Evolutionary conservation across 768 basidiomycete genomes (phyloP), one percentile per base, ranked within the genome.

Genomic region (Naganishia onofrii): DNA sequence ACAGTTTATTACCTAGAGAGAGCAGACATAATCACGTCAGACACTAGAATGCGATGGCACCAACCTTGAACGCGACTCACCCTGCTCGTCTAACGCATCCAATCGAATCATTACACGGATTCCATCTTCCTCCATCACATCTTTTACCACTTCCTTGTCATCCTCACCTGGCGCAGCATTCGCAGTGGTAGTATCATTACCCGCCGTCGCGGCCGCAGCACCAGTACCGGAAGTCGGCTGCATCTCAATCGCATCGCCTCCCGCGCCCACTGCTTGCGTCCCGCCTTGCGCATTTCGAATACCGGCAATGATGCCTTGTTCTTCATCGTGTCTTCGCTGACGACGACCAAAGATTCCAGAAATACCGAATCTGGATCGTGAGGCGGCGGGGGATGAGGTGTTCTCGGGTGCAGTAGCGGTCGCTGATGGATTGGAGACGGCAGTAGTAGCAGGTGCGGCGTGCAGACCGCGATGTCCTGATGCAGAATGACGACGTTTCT

Each of bases 31-130:
- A 19, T 65, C n/a, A 42, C 60, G 29, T 55, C 38, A 36, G 26
- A 34, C 15, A 15, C 42, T 2, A 15, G 7, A 42, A 42, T 2
- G 15, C 13, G 15, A 10, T 15, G 8, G 13, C 42, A 42, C 8
- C 9, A 15, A 15, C 13, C 2, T 42, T 15, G 15, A 42, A 42
- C 42, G 42, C 42, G 13, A 87, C 72, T 85, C 84, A 70, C 89
- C 90, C 38, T 88, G 85, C 57, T 87, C 88, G 68, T 93, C 91
- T 32, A 94, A 83, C 4, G 92, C 93, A 23, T 88, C 89, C 44
- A 96, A 84, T 32, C 87, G 84, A 73, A 97, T 94, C 23, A 87
- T 85, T 21, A 91, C 86, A 71, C 88, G 86, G 38, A 94, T 88
- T 15, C 91, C 92, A 65, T 88, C 83, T 48, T 82, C 83, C 44